Percentiles rank a stretch among this genome's conserved stretches.
phyloP scores from a whole-genome alignment of 352 stramenopile species.

The Phytopythium boreale region DNA sequence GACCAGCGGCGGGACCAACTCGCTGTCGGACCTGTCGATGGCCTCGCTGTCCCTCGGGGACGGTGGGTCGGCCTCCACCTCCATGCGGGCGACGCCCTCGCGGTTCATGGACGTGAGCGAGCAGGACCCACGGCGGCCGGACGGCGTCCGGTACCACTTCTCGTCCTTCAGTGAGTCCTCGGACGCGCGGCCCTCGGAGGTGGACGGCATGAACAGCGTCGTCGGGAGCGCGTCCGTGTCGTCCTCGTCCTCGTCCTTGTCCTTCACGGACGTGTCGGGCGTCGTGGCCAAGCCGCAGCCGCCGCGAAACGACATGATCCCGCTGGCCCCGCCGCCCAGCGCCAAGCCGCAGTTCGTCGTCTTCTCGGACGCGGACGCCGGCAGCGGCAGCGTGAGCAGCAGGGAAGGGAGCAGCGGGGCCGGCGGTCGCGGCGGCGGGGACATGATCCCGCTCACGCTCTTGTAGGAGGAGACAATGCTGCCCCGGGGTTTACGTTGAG shows the following conservation, averaged over 20 bases:
- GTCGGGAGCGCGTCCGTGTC: neutral
- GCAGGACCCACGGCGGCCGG: neutral
- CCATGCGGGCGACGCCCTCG: neutral
- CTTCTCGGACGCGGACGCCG: neutral
- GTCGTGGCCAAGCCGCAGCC: no score
- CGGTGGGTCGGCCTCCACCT: neutral
- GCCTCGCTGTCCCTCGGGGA: neutral
- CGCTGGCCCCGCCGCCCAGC: neutral
- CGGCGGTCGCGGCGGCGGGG: neutral
- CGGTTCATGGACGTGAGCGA: neutral
- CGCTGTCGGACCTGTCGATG: neutral
- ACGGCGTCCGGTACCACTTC: neutral
- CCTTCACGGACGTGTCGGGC: neutral
- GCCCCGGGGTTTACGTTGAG: no score
- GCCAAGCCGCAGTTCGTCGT: slow-evolving; percentile 3
- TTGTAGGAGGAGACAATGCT: no score
- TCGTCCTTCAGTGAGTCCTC: slow-evolving; percentile 2
- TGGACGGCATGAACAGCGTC: no score
- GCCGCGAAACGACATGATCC: slow-evolving; percentile 9
- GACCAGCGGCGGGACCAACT: neutral
- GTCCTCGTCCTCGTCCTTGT: neutral
- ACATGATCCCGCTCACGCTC: slow-evolving; percentile 6
- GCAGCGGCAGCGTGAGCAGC: neutral
- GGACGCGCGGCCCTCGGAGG: neutral
- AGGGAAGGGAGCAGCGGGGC: neutral